Evolutionary conservation across 768 basidiomycete genomes (phyloP).

Genomic region (Mycena pura): DNA sequence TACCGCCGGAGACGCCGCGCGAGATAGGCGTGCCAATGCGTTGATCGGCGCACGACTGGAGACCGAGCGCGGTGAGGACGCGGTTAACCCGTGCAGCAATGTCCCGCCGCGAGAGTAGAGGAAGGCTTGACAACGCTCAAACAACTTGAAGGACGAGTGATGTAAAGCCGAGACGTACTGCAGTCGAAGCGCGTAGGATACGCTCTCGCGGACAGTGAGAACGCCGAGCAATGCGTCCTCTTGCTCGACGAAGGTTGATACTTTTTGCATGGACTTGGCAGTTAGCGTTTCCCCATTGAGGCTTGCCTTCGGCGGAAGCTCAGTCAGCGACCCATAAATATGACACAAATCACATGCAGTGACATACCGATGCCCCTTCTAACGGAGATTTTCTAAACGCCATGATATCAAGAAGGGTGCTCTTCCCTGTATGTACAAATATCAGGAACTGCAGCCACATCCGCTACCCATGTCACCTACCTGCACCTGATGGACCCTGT

Average conservation of each 20-base stretch:
- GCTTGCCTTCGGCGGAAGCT: constrained; percentile 31
- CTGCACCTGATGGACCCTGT: constrained; percentile 54
- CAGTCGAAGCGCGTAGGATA: constrained; percentile 57
- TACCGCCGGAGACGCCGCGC: constrained; percentile 65
- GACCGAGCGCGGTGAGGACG: constrained; percentile 54
- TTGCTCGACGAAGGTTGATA: constrained; percentile 63
- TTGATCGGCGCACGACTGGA: constrained; percentile 54
- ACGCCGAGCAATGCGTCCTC: constrained; percentile 65
- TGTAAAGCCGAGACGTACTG: constrained; percentile 40
- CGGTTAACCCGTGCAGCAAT: constrained; percentile 49
- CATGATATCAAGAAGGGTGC: constrained; percentile 54
- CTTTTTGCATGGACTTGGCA: constrained; percentile 42
- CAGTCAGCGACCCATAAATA: not conserved
- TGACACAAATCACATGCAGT: not conserved
- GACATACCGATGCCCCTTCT: constrained; percentile 39
- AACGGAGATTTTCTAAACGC: constrained; percentile 43
- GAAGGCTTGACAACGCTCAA: constrained; percentile 35
- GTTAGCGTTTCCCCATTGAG: constrained; percentile 40
- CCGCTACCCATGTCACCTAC: constrained; percentile 28
- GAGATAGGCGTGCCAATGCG: constrained; percentile 63
- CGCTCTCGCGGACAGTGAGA: constrained; percentile 62
- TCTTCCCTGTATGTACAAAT: constrained; percentile 41
- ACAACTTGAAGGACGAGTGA: not conserved
- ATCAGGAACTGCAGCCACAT: not conserved
- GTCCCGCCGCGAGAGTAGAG: constrained; percentile 42